Evolutionary conservation across 2,329 filamentous ascomycete species (phyloP).

Genomic region (Neurospora sp.): DNA sequence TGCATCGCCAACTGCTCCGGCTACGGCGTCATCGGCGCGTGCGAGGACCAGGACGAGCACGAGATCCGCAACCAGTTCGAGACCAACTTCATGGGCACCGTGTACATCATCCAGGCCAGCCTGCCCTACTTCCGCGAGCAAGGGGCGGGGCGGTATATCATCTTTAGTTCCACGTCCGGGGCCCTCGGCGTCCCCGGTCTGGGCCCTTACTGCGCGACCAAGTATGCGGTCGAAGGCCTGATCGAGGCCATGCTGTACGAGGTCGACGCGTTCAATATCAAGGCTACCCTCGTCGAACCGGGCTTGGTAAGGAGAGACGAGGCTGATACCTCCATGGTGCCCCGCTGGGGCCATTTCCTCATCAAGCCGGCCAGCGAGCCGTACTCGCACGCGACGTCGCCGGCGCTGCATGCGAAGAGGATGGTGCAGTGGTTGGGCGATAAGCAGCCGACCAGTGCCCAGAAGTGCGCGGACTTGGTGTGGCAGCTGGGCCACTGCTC

Average conservation of each 20-base stretch:
- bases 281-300: slow-evolving; percentile 85
- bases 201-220: slow-evolving; percentile 91
- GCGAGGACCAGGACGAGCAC: slow-evolving; percentile 93
- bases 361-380: slow-evolving; percentile 77
- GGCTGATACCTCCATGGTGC: slow-evolving; percentile 42
- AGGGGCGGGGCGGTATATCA: slow-evolving; percentile 70
- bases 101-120: slow-evolving; percentile 85
- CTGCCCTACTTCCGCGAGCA: slow-evolving; percentile 79
- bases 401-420: slow-evolving; percentile 76
- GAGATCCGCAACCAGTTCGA: slow-evolving; percentile 94
- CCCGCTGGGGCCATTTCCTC: slow-evolving; percentile 82
- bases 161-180: slow-evolving; percentile 88
- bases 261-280: slow-evolving; percentile 82
- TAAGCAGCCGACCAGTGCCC: slow-evolving; percentile 81
- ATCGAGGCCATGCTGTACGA: slow-evolving; percentile 97
- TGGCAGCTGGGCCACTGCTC: slow-evolving; percentile 93
- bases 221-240: slow-evolving; percentile 91
- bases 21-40: slow-evolving; percentile 89
- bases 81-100: slow-evolving; percentile 92
- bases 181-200: slow-evolving; percentile 88
- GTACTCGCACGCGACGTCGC: slow-evolving; percentile 67
- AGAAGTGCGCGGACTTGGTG: slow-evolving; percentile 85
- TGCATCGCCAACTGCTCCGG: slow-evolving; percentile 90
- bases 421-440: slow-evolving; percentile 95
- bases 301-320: slow-evolving; percentile 84